A percentile compares a stretch with the other conserved stretches of the same genome.
Conservation (phyloP, 2,329 filamentous ascomycete genomes). For the Chrysosporium keratinophilum region DNA sequence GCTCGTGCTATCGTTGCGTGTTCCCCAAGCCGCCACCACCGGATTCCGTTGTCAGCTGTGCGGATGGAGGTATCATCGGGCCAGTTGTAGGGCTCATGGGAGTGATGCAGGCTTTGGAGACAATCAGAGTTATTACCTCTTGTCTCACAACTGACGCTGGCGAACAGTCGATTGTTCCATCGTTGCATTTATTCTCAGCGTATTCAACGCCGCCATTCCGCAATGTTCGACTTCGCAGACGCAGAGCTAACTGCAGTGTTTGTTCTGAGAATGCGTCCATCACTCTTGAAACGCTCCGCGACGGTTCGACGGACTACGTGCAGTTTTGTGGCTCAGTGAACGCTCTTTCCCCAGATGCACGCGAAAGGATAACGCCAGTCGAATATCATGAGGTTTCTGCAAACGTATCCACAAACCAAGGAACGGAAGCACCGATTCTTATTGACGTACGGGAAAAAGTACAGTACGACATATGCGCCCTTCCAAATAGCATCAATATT, state of each 20-base stretch:
- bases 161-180: slow-evolving; percentile 23
- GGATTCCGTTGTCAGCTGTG: slow-evolving; percentile 72
- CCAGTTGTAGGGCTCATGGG: slow-evolving; percentile 92
- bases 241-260: slow-evolving; percentile 61
- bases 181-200: slow-evolving; percentile 36
- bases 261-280: slow-evolving; percentile 59
- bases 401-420: background rate
- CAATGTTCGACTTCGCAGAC: slow-evolving; percentile 60
- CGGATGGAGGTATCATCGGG: slow-evolving; percentile 84
- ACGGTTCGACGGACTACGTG: slow-evolving; percentile 67
- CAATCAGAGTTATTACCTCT: slow-evolving; percentile 65
- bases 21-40: slow-evolving; percentile 81
- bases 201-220: slow-evolving; percentile 50
- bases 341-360: slow-evolving; percentile 46
- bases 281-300: slow-evolving; percentile 50
- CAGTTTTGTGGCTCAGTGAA: slow-evolving; percentile 65
- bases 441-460: slow-evolving; percentile 77
- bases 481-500: slow-evolving; percentile 61
- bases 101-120: slow-evolving; percentile 78
- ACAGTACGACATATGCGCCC: slow-evolving; percentile 68
- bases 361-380: slow-evolving; percentile 57
- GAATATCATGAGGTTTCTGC: slow-evolving; percentile 42
- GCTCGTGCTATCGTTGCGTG: slow-evolving; percentile 88
- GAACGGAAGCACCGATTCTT: slow-evolving; percentile 44
- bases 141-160: slow-evolving; percentile 17